A percentile compares a stretch with the other conserved stretches of the same genome.
phyloP scores from a whole-genome alignment of 768 basidiomycete genomes.

The Naganishia randhawae region DNA sequence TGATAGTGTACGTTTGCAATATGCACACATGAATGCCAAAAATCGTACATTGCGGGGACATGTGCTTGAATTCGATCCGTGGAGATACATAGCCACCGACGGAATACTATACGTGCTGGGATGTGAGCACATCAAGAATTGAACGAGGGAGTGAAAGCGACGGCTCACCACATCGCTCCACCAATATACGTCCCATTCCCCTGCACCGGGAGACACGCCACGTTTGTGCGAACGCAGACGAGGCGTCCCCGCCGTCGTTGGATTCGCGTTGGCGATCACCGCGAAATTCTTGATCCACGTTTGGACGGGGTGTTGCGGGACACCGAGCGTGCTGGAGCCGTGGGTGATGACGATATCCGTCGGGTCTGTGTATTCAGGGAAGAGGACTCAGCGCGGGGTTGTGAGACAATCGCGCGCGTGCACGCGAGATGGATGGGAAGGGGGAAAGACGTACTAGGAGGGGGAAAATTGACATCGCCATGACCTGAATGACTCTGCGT shows the following conservation, averaged over 20 bases:
- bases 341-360: background rate
- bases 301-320: background rate
- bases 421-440: background rate
- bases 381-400: no score
- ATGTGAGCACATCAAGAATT: background rate
- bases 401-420: no score
- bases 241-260: background rate
- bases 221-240: background rate
- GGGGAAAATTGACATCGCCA: background rate
- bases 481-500: background rate
- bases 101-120: background rate
- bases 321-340: background rate
- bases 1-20: background rate
- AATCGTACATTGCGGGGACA: background rate
- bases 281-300: constrained; percentile 1
- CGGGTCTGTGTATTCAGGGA: background rate
- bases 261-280: background rate
- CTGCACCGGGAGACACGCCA: background rate
- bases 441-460: background rate
- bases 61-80: background rate
- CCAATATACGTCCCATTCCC: constrained; percentile 1
- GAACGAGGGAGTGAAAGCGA: background rate
- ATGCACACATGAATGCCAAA: background rate
- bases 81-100: constrained; percentile 1
- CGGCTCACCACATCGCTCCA: constrained; percentile 1